Percentiles rank a stretch among this genome's conserved stretches.
These are phyloP conservation scores for Saccharomyces hybrid DNA, from an alignment of 1,139 yeast species.

Conservation along the genomic window DNA sequence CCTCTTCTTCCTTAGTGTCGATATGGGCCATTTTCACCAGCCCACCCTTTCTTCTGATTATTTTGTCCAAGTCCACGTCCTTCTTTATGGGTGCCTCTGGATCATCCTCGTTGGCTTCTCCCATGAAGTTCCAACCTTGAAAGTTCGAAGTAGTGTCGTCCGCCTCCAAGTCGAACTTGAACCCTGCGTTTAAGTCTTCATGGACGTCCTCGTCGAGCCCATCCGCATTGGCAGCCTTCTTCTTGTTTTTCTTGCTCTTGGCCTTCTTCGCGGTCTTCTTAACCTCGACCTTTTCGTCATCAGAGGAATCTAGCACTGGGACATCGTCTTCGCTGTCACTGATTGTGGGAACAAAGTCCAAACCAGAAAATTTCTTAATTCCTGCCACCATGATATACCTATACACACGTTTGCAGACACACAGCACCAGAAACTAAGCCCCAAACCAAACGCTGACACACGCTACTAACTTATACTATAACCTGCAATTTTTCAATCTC, in stretches of 20 bases:
- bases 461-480: neutral
- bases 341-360: constrained; percentile 61
- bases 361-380: constrained; percentile 12
- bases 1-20: constrained; percentile 35
- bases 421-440: neutral
- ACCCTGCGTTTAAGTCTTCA: constrained; percentile 62
- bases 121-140: constrained; percentile 79
- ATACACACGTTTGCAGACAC: constrained; percentile 8
- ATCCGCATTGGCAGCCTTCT: constrained; percentile 16
- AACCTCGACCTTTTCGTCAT: constrained; percentile 35
- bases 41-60: constrained; percentile 76
- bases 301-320: constrained; percentile 51
- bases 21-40: constrained; percentile 49
- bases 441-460: neutral
- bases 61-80: constrained; percentile 81
- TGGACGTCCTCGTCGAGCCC: constrained; percentile 37
- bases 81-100: constrained; percentile 32
- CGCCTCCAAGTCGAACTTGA: constrained; percentile 57
- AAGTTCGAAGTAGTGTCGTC: constrained; percentile 38
- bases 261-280: constrained; percentile 30
- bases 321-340: constrained; percentile 59
- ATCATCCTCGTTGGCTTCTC: constrained; percentile 36
- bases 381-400: neutral
- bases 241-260: constrained; percentile 26
- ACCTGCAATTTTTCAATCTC: constrained; percentile 8